phyloP scores from a whole-genome alignment of 225 moss, liverwort and hornwort species.

The Climacium dendroides region DNA sequence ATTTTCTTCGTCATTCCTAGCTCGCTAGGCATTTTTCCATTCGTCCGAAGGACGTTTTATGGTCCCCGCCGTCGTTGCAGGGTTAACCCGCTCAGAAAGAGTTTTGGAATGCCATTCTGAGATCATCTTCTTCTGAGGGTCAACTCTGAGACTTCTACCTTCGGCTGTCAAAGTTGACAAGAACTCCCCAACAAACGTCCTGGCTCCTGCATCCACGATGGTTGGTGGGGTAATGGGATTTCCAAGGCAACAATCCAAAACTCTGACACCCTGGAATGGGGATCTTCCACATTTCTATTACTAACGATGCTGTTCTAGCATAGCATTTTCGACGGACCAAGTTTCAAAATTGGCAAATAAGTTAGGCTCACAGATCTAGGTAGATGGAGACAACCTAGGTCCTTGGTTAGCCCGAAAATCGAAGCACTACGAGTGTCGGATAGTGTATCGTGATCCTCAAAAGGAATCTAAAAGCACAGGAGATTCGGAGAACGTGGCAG shows the following conservation, averaged over 20 bases:
- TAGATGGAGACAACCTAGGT: not conserved
- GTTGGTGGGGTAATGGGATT: not conserved
- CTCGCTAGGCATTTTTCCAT: not conserved
- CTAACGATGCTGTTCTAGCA: not conserved
- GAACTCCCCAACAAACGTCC: not conserved
- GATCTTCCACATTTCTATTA: not conserved
- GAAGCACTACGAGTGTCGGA: not conserved
- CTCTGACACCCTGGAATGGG: not conserved
- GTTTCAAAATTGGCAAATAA: not conserved
- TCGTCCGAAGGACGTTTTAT: not conserved
- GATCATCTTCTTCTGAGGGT: not conserved
- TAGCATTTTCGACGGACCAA: not conserved
- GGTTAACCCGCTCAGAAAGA: too few relatives aligned
- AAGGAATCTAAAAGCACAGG: not conserved
- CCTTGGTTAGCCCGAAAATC: not conserved
- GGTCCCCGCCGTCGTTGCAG: not conserved
- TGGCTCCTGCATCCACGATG: not conserved
- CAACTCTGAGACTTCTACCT: not conserved
- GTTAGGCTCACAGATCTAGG: not conserved
- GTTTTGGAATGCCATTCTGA: not conserved
- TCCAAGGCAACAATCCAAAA: not conserved
- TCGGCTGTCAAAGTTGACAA: not conserved
- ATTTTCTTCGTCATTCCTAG: not conserved
- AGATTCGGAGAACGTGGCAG: constrained; percentile 1
- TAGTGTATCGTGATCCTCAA: not conserved